A percentile compares a stretch with the other conserved stretches of the same genome.
These are phyloP conservation scores for Argentina anserina DNA, from an alignment of 306 rosid species.

Conservation along the genomic window DNA sequence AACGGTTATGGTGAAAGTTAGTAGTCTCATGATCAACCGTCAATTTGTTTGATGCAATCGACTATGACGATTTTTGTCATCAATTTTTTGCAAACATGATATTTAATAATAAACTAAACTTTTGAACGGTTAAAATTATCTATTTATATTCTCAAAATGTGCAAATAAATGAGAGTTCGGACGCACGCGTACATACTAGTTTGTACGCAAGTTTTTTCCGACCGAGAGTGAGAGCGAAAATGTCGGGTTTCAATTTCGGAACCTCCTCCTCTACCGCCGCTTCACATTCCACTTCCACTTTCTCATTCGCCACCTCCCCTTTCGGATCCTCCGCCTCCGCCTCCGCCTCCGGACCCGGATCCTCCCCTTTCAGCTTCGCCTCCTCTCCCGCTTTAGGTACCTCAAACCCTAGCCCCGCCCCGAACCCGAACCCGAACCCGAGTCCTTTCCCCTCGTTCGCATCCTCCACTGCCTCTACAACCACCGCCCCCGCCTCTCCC, in stretches of 20 bases:
- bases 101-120: no score
- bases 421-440: conserved; percentile 4
- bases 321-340: conserved; percentile 35
- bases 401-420: conserved; percentile 21
- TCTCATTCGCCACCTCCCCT: conserved; percentile 13
- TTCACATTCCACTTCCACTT: conserved; percentile 25
- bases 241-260: conserved; percentile 63
- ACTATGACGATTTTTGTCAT: no score
- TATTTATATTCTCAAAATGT: no score
- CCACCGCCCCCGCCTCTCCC: background rate
- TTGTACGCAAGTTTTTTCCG: no score
- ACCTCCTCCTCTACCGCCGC: conserved; percentile 22
- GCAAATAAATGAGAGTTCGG: no score
- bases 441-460: conserved; percentile 13
- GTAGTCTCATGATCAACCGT: no score
- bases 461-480: background rate
- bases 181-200: background rate
- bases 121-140: no score
- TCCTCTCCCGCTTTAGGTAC: conserved; percentile 12
- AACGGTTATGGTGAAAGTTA: no score
- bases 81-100: no score
- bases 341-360: conserved; percentile 19
- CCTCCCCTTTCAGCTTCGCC: conserved; percentile 5
- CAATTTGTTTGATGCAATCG: no score
- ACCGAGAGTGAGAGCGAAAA: conserved; percentile 20